Percentiles rank a stretch among this genome's conserved stretches.
phyloP scores from a whole-genome alignment of 2,329 filamentous ascomycete genomes.

The Davidsoniella neocaledoniae region DNA sequence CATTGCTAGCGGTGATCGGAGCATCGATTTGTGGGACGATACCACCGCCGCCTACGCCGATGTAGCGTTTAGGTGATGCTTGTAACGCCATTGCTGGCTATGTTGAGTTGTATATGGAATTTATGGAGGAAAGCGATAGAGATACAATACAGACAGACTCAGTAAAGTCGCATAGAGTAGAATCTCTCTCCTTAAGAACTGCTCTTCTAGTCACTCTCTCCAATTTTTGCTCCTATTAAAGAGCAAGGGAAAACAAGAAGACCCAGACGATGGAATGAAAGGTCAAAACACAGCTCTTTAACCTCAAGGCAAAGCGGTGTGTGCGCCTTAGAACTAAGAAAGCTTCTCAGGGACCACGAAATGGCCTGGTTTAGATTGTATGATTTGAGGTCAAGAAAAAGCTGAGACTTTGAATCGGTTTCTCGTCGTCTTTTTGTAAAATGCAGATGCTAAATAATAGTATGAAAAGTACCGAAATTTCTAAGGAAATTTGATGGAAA shows the following conservation, averaged over 20 bases:
- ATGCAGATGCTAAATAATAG: too few relatives aligned
- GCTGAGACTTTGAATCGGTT: too few relatives aligned
- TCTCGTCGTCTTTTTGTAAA: too few relatives aligned
- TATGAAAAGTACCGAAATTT: too few relatives aligned
- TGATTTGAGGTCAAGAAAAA: too few relatives aligned
- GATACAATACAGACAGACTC: not conserved
- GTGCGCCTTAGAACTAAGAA: not conserved
- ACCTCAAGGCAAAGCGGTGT: not conserved
- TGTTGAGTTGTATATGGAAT: not conserved
- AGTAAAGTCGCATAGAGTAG: too few relatives aligned
- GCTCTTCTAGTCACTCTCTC: too few relatives aligned
- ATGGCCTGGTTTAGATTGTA: too few relatives aligned
- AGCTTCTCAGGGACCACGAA: too few relatives aligned
- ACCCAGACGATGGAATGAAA: not conserved
- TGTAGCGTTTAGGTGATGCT: constrained; percentile 18
- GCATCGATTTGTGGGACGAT: constrained; percentile 47
- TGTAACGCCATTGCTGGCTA: constrained; percentile 14
- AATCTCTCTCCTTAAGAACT: too few relatives aligned
- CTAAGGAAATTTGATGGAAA: not conserved
- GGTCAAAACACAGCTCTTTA: not conserved
- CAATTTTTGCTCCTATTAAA: not conserved
- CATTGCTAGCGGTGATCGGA: constrained; percentile 65
- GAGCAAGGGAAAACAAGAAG: not conserved
- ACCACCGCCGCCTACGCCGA: constrained; percentile 29
- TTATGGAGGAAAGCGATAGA: not conserved